phyloP scores from a whole-genome alignment of 192 early-diverging fungal genomes.

The Coemansia umbellata region DNA sequence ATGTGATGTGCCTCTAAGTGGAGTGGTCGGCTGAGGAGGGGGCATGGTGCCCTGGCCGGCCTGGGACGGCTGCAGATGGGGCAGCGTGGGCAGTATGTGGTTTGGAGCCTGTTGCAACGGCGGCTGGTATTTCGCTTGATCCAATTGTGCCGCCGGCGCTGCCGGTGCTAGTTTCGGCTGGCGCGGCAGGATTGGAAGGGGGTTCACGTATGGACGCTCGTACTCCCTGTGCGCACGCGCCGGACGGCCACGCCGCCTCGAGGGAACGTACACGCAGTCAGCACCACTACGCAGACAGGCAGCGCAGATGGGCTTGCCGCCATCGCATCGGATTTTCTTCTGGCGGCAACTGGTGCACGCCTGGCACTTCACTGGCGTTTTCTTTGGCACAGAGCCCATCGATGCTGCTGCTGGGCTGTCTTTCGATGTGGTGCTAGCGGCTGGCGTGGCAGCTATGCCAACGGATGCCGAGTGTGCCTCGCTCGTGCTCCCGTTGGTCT shows the following conservation, averaged over 20 bases:
- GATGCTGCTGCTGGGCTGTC: not conserved
- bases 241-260: conserved; percentile 45
- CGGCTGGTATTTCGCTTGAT: conserved; percentile 24
- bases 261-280: conserved; percentile 50
- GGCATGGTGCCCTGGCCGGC: conserved; percentile 42
- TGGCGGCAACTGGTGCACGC: conserved; percentile 52
- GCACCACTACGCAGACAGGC: conserved; percentile 36
- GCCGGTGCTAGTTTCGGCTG: conserved; percentile 17
- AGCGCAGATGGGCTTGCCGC: conserved; percentile 45
- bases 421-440: not conserved
- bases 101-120: conserved; percentile 15
- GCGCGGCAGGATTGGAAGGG: conserved; percentile 49
- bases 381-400: conserved; percentile 9
- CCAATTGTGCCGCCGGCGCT: not conserved
- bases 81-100: conserved; percentile 39
- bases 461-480: conserved; percentile 8
- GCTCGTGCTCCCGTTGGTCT: conserved; percentile 16
- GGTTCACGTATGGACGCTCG: conserved; percentile 45
- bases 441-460: too few relatives aligned
- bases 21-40: conserved; percentile 39
- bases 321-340: conserved; percentile 54
- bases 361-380: conserved; percentile 44
- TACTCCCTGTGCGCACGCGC: conserved; percentile 48
- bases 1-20: not conserved
- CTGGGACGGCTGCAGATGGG: conserved; percentile 42